Base-by-base conservation (phyloP, 225 moss, liverwort and hornwort genomes). In the Pseudisothecium myosuroides region DNA sequence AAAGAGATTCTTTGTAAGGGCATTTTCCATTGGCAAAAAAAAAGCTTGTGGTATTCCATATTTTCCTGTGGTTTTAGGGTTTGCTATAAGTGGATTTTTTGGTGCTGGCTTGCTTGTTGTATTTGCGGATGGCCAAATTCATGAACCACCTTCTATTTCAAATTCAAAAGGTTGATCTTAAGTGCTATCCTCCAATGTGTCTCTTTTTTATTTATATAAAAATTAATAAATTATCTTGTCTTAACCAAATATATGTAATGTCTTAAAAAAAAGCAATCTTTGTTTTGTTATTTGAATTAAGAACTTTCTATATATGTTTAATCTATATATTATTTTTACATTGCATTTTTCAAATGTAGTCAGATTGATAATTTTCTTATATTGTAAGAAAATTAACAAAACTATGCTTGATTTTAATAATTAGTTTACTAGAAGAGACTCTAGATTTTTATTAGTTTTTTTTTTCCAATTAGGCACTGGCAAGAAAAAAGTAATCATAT, bases 401-500 rank as follows among this genome's bases (percentile, higher is more conserved):
- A 29, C 1, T 19, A 19, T 31, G 1, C 2, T 36, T 67, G 8
- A 0, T 39, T 63, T 27, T 32, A 36, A 3, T 49, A 7, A n/a
- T n/a, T 2, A 17, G 19, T 49, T 10, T 61, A 7, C 7, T 15
- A 27, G 1, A 56, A 60, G 3, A 23, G 3, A 7, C 21, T 54
- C 3, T 67, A 7, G 41, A 17, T 61, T 55, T 83, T 1, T 12
- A 28, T 16, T 50, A 0, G 14, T 1, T 12, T 77, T 11, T 20
- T 32, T 50, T 36, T 0, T n/a, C n/a, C 14, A 80, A 81, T 43
- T 45, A 94, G 91, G 90, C 7, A 82, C 2, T 7, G 4, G 85
- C 8, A 98, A 95, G 75, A 96, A 95, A 81, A 95, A 90, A 82
- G 64, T 98, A 14, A 91, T 98, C 10, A 92, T 97, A 43, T 88